phyloP scores from a whole-genome alignment of 805 yeast genomes.

The Monosporozyma yasuniensis region DNA sequence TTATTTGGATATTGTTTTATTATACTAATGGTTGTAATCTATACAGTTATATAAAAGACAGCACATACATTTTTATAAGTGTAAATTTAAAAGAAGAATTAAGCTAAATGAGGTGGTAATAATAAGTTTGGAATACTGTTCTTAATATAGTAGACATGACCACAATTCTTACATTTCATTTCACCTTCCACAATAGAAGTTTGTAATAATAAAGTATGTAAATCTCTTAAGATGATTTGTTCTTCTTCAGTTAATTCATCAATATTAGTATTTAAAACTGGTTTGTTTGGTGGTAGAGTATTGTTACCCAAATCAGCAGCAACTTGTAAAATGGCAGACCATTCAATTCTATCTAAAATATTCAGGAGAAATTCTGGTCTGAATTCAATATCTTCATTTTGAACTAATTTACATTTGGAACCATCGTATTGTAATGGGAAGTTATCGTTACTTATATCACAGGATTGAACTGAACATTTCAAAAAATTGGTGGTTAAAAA shows the following conservation, averaged over 20 bases:
- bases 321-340: conserved; percentile 76
- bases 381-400: conserved; percentile 66
- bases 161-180: conserved; percentile 81
- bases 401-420: conserved; percentile 55
- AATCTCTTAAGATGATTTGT: conserved; percentile 50
- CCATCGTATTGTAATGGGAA: conserved; percentile 66
- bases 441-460: conserved; percentile 63
- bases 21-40: background rate
- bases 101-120: conserved; percentile 87
- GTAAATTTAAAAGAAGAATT: too few relatives aligned
- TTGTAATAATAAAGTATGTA: conserved; percentile 72
- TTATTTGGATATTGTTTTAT: too few relatives aligned
- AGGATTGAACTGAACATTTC: conserved; percentile 78
- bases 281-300: conserved; percentile 51
- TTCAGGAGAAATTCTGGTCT: conserved; percentile 71
- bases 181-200: conserved; percentile 83
- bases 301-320: conserved; percentile 68
- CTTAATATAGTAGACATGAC: conserved; percentile 80
- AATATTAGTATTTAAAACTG: conserved; percentile 31
- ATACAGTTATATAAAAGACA: background rate
- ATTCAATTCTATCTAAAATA: conserved; percentile 74
- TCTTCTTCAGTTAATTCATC: conserved; percentile 35
- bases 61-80: too few relatives aligned
- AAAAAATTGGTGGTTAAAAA: conserved; percentile 93
- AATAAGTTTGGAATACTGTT: conserved; percentile 90